phyloP scores from a whole-genome alignment of 345 rosid genomes.

The Brassica nigra region DNA sequence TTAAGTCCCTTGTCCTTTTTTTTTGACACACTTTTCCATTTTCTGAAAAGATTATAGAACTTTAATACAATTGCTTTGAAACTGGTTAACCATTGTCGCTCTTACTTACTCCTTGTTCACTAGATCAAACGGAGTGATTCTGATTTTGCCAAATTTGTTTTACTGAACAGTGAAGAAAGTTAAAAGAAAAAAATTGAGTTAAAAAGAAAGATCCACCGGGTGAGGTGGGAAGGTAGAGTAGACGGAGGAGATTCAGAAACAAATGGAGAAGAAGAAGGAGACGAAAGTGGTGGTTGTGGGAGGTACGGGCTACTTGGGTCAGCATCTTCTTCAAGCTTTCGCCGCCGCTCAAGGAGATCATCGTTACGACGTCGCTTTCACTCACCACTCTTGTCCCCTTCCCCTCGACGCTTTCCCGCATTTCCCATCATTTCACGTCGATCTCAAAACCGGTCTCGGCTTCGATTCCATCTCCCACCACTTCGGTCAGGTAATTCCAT shows the following conservation, averaged over 20 bases:
- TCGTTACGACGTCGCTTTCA: conserved; percentile 60
- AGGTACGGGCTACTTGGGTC: conserved; percentile 90
- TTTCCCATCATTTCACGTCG: conserved; percentile 58
- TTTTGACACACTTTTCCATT: too few relatives aligned
- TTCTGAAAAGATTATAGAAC: too few relatives aligned
- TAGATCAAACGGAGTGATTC: too few relatives aligned
- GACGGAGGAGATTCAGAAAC: neutral
- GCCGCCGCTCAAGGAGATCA: conserved; percentile 27
- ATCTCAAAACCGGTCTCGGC: conserved; percentile 65
- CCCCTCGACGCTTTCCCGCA: conserved; percentile 61
- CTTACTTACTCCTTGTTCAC: too few relatives aligned
- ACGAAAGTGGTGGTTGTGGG: conserved; percentile 74
- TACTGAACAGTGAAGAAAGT: too few relatives aligned
- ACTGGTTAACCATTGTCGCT: too few relatives aligned
- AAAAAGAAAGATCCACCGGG: too few relatives aligned
- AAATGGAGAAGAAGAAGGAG: conserved; percentile 40
- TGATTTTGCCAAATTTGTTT: too few relatives aligned
- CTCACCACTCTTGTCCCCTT: conserved; percentile 58
- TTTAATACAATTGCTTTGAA: too few relatives aligned
- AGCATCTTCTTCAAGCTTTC: conserved; percentile 68
- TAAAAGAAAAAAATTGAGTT: too few relatives aligned
- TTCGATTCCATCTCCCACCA: conserved; percentile 50
- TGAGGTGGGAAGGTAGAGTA: too few relatives aligned
- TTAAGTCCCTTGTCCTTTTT: too few relatives aligned
- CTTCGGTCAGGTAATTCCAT: conserved; percentile 49